Evolutionary conservation across 805 yeast species (phyloP).

Genomic region (Suhomyces vadensis): DNA sequence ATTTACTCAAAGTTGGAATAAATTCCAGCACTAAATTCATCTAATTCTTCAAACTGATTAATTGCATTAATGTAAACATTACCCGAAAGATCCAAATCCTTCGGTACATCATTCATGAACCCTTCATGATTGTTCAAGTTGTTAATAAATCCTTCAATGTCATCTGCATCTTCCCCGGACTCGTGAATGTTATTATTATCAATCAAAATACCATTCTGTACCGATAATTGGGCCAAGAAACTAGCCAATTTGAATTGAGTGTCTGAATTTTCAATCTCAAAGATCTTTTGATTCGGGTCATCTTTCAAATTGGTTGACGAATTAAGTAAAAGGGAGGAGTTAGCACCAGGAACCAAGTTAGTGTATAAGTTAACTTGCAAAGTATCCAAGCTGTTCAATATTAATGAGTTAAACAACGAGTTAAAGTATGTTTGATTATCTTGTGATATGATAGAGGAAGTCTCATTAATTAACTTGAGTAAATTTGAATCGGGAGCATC

Average conservation of each 20-base stretch:
- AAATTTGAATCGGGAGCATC: slow-evolving; percentile 39
- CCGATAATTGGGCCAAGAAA: slow-evolving; percentile 65
- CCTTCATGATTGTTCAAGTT: slow-evolving; percentile 35
- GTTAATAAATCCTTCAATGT: slow-evolving; percentile 35
- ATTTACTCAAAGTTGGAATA: slow-evolving; percentile 69
- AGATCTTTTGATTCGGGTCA: slow-evolving; percentile 19
- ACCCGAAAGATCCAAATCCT: slow-evolving; percentile 32
- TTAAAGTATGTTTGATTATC: slow-evolving; percentile 25
- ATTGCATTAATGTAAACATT: slow-evolving; percentile 39
- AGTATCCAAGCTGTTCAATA: slow-evolving; percentile 35
- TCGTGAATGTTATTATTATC: slow-evolving; percentile 41
- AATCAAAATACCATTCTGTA: slow-evolving; percentile 57
- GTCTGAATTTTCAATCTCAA: slow-evolving; percentile 11
- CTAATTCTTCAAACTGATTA: slow-evolving; percentile 58
- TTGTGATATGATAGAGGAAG: slow-evolving; percentile 41
- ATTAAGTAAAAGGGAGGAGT: slow-evolving; percentile 10
- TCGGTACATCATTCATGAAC: slow-evolving; percentile 8
- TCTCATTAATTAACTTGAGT: slow-evolving; percentile 46
- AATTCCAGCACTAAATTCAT: slow-evolving; percentile 86
- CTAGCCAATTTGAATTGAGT: slow-evolving; percentile 58
- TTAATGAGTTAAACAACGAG: slow-evolving; percentile 33
- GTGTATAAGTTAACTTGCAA: slow-evolving; percentile 34
- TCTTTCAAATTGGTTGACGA: slow-evolving; percentile 13
- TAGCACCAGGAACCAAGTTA: slow-evolving; percentile 22
- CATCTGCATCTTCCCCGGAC: slow-evolving; percentile 12